Base-by-base conservation (phyloP, 2,329 filamentous ascomycete species). In the Penicillium thymicola region DNA sequence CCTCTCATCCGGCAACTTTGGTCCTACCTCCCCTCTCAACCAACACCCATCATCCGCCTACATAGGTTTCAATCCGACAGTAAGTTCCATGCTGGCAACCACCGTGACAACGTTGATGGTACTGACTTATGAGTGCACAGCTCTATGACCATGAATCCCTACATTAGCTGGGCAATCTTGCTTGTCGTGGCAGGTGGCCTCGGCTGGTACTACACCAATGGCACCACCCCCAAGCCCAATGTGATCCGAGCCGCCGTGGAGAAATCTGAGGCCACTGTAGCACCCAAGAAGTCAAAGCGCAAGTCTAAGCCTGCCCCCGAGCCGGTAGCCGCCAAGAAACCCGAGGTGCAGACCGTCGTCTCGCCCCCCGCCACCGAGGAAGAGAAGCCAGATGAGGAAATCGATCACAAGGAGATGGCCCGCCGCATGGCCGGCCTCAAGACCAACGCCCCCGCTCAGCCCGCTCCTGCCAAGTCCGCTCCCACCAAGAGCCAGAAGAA, bases 401-500 rank as follows among this genome's bases (percentile, higher is more conserved):
- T 85, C 54, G 85, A 87, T 69, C 88, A 89, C 71, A 83, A 82
- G 66, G 89, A 92, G 63, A 93, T 94, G 72, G 90, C 90, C 32
- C 83, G 83, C 67, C 87, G 89, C 71, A 81, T 94, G 64, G 78
- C 85, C 55, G 87, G 83, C 66, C 82, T 87, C 49, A 88, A 90
- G 77, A 44, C 48, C 48, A 44, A 44, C 18, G 48, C 38, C n/a
- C 38, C 48, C 14, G 81, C 89, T 62, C 90, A 90, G 57, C 84
- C 82, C 60, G 83, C 62, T 11, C 58, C 84, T 2, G 67, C 82
- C 84, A 65, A 78, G 59, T 67, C 71, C 28, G 62, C 58, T 36
- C 64, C 55, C 51, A 57, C 55, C 81, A 66, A 70, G 66, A 74
- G 63, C 75, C 80, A 57, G 78, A 87, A 87, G 75, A 88, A 87